A percentile compares a stretch with the other conserved stretches of the same genome.
These are phyloP conservation scores for Cyclaneusma minus DNA, from an alignment of 2,329 filamentous ascomycete species.

Conservation along the genomic window DNA sequence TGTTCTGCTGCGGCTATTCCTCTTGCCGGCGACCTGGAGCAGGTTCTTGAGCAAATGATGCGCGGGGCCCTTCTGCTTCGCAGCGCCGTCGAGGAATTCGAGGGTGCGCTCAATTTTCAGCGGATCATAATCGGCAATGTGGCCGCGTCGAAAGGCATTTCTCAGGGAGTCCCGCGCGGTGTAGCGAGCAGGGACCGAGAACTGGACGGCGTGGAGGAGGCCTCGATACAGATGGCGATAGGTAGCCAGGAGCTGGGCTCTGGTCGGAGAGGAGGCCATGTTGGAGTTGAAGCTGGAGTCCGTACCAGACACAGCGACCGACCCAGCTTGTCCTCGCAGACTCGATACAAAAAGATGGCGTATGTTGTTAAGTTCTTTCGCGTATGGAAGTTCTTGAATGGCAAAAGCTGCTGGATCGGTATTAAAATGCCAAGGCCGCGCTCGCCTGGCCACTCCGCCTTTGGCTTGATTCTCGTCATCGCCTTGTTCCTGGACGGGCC, in stretches of 20 bases:
- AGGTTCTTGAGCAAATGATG: conserved; percentile 59
- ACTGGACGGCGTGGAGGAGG: conserved; percentile 55
- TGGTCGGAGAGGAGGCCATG: conserved; percentile 7
- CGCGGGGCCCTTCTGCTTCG: conserved; percentile 48
- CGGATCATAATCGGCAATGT: conserved; percentile 27
- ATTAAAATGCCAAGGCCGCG: too few relatives aligned
- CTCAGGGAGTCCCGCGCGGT: conserved; percentile 43
- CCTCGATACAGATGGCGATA: conserved; percentile 57
- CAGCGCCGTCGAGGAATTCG: conserved; percentile 54
- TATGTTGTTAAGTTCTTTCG: too few relatives aligned
- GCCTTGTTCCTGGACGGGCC: too few relatives aligned
- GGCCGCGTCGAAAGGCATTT: conserved; percentile 37
- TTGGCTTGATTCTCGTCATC: too few relatives aligned
- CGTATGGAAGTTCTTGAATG: too few relatives aligned
- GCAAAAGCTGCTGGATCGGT: too few relatives aligned
- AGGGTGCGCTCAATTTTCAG: conserved; percentile 46
- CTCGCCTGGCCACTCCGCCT: too few relatives aligned
- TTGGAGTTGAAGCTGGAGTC: too few relatives aligned
- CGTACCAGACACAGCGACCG: too few relatives aligned
- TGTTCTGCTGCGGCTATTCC: conserved; percentile 7
- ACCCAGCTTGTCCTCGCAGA: too few relatives aligned
- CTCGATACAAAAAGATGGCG: too few relatives aligned
- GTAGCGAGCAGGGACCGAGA: conserved; percentile 52
- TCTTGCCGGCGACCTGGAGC: conserved; percentile 26
- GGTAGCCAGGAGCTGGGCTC: conserved; percentile 35